These are phyloP conservation scores for Xylaria castorea DNA, from an alignment of 495 filamentous ascomycete genomes.

Conservation along the genomic window DNA sequence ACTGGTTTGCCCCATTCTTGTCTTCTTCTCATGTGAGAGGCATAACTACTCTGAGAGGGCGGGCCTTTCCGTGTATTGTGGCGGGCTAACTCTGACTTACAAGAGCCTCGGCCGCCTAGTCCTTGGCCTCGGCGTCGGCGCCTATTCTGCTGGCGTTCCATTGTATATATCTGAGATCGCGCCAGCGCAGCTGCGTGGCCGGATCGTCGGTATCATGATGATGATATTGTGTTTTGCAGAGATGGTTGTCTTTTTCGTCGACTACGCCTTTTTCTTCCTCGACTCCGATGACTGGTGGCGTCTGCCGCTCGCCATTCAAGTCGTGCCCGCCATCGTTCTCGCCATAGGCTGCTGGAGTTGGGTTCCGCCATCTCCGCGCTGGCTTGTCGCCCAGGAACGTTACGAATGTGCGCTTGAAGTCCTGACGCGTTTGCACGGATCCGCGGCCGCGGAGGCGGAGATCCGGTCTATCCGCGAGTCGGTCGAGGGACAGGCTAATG, in stretches of 20 bases:
- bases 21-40: not conserved
- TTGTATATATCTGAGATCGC: conserved; percentile 62
- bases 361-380: conserved; percentile 62
- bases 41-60: not conserved
- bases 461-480: conserved; percentile 51
- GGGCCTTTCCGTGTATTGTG: not conserved
- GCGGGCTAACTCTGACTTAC: conserved; percentile 10
- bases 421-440: conserved; percentile 60
- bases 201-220: conserved; percentile 52
- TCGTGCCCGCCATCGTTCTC: conserved; percentile 50
- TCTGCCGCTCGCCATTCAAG: conserved; percentile 62
- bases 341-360: conserved; percentile 55
- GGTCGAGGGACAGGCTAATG: conserved; percentile 39
- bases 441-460: conserved; percentile 32
- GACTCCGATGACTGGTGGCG: conserved; percentile 57
- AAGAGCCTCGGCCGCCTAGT: conserved; percentile 35
- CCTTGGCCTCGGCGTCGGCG: conserved; percentile 55
- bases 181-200: conserved; percentile 54
- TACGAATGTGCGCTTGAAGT: conserved; percentile 56
- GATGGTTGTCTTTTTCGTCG: conserved; percentile 54
- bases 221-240: conserved; percentile 55
- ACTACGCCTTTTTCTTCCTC: conserved; percentile 55
- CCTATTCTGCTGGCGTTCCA: conserved; percentile 56
- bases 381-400: conserved; percentile 58
- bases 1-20: not conserved